Evolutionary conservation across 805 yeast species (phyloP), one percentile per base, ranked within the genome.

Genomic region (Candida incommunis): DNA sequence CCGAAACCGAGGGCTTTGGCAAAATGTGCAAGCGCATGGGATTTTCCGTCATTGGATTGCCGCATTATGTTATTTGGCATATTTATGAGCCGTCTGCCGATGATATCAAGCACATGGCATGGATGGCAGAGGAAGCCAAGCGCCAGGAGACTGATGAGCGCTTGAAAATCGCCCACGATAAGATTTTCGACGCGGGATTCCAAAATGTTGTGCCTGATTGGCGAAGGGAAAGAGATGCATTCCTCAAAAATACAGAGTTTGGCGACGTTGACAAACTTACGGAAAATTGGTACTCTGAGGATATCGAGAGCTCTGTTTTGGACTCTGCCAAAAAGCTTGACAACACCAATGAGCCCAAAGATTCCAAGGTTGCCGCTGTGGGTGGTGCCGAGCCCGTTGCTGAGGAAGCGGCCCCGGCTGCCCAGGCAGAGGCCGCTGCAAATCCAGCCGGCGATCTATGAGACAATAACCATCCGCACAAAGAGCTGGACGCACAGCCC

Each of bases 1-100:
- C 97, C 2, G 98, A 90, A 61, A 90, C 97, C 1, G 97, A 92
- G 64, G 97, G 95, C 0, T 90, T 92, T 63, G 98, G 95, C 43
- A 88, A 85, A 59, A 71, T 90, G 70, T 78, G 88, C 56, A 78
- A 82, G 54, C 71, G 82, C 51, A 87, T 90, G 95, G 88, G 92
- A 2, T 83, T 73, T 60, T 71, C 79, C 18, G 96, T 90, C 16
- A 75, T 82, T 47, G 98, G 98, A 0, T 70, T 90, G 54, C 96
- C 97, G 7, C 96, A 92, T 65, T 90, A 90, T 61, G 94, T 87
- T 35, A 82, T 90, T 46, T 90, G 98, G 97, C 96, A 87, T 62
- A 82, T 88, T 50, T 90, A 90, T 63, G 97, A 90, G 67, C 98
- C 98, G 18, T 82, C 94, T 5, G 75, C 80, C 22, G 97, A 90